Percentiles rank a stretch among this genome's conserved stretches.
Conservation (phyloP, 2,329 filamentous ascomycete genomes). For the Phialophora expanda region DNA sequence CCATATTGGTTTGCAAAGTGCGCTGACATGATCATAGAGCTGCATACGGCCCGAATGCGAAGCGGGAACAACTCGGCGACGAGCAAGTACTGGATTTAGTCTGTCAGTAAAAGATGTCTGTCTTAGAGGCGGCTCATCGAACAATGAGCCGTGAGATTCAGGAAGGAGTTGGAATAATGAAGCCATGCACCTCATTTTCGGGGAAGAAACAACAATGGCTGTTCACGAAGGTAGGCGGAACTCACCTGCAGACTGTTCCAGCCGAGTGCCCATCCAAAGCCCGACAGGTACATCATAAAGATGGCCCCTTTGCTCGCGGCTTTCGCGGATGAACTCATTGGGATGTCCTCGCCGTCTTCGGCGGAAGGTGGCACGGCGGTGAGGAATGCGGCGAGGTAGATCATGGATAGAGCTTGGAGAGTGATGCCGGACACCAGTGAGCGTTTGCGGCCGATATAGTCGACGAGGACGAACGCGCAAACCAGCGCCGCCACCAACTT, state of each 20-base stretch:
- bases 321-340: slow-evolving; percentile 37
- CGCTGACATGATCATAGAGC: slow-evolving; percentile 52
- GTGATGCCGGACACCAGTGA: slow-evolving; percentile 55
- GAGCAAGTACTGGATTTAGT: slow-evolving; percentile 54
- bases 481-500: slow-evolving; percentile 70
- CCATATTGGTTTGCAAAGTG: slow-evolving; percentile 48
- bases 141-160: too few relatives aligned
- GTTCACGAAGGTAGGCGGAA: too few relatives aligned
- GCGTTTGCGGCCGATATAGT: slow-evolving; percentile 74
- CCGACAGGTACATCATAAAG: slow-evolving; percentile 52
- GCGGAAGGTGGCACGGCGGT: slow-evolving; percentile 43
- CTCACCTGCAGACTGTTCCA: too few relatives aligned
- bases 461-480: slow-evolving; percentile 78
- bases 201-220: too few relatives aligned
- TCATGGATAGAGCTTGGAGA: slow-evolving; percentile 56
- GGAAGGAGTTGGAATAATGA: too few relatives aligned
- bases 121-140: too few relatives aligned
- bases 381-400: slow-evolving; percentile 61
- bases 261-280: slow-evolving; percentile 54
- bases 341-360: slow-evolving; percentile 24
- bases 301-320: slow-evolving; percentile 49
- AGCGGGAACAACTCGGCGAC: slow-evolving; percentile 54
- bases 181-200: too few relatives aligned
- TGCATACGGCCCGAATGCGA: slow-evolving; percentile 49
- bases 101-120: too few relatives aligned